Evolutionary conservation across 75 land plant species (phyloP), one percentile per base, ranked within the genome.

Genomic region (Cunninghamia lanceolata): DNA sequence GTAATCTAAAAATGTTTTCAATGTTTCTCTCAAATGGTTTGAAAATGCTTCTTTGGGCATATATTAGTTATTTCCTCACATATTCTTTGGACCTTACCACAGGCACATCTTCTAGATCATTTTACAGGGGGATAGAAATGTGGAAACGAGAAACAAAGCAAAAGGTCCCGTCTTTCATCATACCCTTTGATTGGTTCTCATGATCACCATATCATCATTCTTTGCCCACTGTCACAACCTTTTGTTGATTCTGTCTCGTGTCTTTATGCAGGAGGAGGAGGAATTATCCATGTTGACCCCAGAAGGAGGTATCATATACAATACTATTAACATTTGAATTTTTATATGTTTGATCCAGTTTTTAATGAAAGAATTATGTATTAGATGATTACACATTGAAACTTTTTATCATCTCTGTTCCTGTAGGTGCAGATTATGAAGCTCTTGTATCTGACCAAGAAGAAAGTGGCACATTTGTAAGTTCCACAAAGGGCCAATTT

Each of bases 71-170:
- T 63, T 66, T 43, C 53, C 45, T 76, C 66, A 54, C 74, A 73
- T 9, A 34, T 21, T 39, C 2, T 80, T 85, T 75, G 79, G 13
- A 76, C 21, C 14, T 80, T 28, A 30, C 40, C n/a, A 52, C 59
- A 93, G 95, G 95, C 15, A 95, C 96, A 17, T 95, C 96, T 2
- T 90, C 93, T 7, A 92, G 95, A 86, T 93, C 95, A 28, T 91
- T 94, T 85, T 88, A 63, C 56, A 93, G 87, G 86, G 96, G 85
- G 9, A 87, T 92, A 74, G 89, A 89, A 84, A 92, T 93, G 94
- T 95, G 95, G 95, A 94, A 91, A 75, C 87, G 90, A 66, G 96
- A 95, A 86, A 91, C 95, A 21, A 47, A 91, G 21, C 36, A 91
- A 32, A 93, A 93, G 91, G 94, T 85, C 11, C 74, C 9, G 9